These are phyloP conservation scores for Mucor lusitanicus DNA, from an alignment of 371 early-diverging fungal genomes.

Conservation along the genomic window DNA sequence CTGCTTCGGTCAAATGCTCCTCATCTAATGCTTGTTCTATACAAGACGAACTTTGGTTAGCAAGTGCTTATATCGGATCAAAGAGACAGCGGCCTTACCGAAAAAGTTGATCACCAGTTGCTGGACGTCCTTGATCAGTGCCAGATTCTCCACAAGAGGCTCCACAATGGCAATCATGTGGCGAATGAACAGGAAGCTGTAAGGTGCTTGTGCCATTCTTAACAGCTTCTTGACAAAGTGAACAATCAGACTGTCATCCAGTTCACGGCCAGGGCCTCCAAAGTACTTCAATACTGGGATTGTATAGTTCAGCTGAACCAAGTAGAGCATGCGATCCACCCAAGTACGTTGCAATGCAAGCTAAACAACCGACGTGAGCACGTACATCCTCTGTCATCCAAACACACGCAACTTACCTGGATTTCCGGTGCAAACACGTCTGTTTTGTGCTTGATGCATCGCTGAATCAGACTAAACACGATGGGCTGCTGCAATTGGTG, in stretches of 20 bases:
- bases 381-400: not conserved
- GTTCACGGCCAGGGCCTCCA: constrained; percentile 39
- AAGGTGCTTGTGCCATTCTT: constrained; percentile 51
- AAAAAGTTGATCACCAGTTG: constrained; percentile 41
- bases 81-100: constrained; percentile 25
- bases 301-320: constrained; percentile 63
- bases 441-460: constrained; percentile 32
- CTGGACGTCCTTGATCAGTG: constrained; percentile 36
- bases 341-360: constrained; percentile 64
- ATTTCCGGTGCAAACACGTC: constrained; percentile 58
- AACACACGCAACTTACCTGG: constrained; percentile 31
- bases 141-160: constrained; percentile 43
- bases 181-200: constrained; percentile 46
- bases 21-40: constrained; percentile 1
- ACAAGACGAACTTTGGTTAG: not conserved
- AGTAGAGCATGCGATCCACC: constrained; percentile 64
- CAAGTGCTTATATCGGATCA: not conserved
- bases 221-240: constrained; percentile 59
- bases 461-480: constrained; percentile 60
- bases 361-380: constrained; percentile 23
- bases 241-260: constrained; percentile 62
- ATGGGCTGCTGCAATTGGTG: constrained; percentile 67
- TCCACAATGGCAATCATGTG: constrained; percentile 51
- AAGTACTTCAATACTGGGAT: constrained; percentile 62
- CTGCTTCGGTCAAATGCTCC: not conserved